Base-by-base conservation (phyloP, 2,329 filamentous ascomycete genomes). In the Thelonectria blattea region DNA sequence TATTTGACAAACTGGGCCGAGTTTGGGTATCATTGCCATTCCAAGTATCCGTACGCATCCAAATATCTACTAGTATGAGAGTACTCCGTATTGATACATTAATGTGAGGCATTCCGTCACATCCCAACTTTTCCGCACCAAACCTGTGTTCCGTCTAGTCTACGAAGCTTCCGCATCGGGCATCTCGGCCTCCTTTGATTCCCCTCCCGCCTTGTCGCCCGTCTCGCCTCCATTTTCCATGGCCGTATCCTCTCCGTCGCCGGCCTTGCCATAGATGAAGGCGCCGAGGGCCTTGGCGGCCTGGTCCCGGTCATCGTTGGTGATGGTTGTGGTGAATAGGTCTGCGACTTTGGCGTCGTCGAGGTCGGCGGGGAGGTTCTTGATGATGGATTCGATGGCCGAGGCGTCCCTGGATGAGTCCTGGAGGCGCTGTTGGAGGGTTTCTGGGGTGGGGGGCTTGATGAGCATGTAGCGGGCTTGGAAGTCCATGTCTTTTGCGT, bases 401-500 rank as follows among this genome's bases (percentile, higher is more conserved):
- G 58, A 64, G 7, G 68, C 66, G 52, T 68, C 68, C 22, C 64
- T 70, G 20, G 68, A 71, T 2, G 66, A 66, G n/a, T 64, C 57
- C 45, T 70, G 64, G 39, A 76, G 73, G 17, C 73, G 73, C 17
- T 67, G 59, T 22, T 68, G 67, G 17, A 75, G 58, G n/a, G 52
- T 34, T 41, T 72, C 69, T 10, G 64, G 64, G 22, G 53, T 61
- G 0, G 83, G 74, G 2, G 83, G 79, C 32, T 78, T 75, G 62
- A 89, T 68, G 61, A 86, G 81, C 53, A 88, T 73, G 64, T 82
- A 83, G 6, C 85, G 82, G 2, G 84, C 85, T 27, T 78, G 70
- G 58, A 85, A 87, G 49, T 78, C 82, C 68, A 83, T 82, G 58
- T 86, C 85, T 62, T 83, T 85, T 60, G 84, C 81, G 68, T 85